Evolutionary conservation across 2,329 filamentous ascomycete genomes (phyloP), one percentile per base, ranked within the genome.

Genomic region (Penicillium crustosum): DNA sequence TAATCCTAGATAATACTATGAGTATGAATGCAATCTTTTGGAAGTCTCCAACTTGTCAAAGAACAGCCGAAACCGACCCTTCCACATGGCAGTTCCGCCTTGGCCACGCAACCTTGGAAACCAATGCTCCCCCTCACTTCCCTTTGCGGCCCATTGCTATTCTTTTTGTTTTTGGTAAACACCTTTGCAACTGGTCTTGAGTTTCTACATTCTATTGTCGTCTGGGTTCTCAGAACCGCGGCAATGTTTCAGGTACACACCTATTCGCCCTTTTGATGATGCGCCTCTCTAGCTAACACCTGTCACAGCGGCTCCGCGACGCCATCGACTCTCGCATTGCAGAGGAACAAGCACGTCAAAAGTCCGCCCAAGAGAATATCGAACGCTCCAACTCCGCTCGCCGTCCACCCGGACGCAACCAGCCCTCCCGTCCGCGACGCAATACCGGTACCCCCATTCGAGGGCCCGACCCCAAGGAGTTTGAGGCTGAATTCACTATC

Each of bases 291-390:
- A 17, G 41, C 13, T 50, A 50, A 49, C 47, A 36, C 29, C 19
- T n/a, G 6, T 50, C 21, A 41, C 72, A 94, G 89, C 86, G 90
- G 80, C 81, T 96, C 67, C 90, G 91, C 78, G 90, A 89, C 69
- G 89, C 89, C 59, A 91, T 96, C 73, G 90, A 96, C 73, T 87
- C 87, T 68, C 89, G 89, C 69, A 94, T 97, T 69, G 90, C 91
- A 69, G 91, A 96, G 78, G 93, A 97, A 78, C 91, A 96, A 77
- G 89, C 91, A 57, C 89, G 90, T 58, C 89, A 92, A 72, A 84
- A 84, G 70, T 76, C 80, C 50, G 66, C 78, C 41, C 68, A 80
- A 61, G 73, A 78, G 29, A 71, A 67, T n/a, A 57, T 73, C 49
- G 65, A 80, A 6, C 79, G 80, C 52, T 76, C 82, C 66, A 71